phyloP scores from a whole-genome alignment of 2,329 filamentous ascomycete species.

The Diaporthe aspalathi region DNA sequence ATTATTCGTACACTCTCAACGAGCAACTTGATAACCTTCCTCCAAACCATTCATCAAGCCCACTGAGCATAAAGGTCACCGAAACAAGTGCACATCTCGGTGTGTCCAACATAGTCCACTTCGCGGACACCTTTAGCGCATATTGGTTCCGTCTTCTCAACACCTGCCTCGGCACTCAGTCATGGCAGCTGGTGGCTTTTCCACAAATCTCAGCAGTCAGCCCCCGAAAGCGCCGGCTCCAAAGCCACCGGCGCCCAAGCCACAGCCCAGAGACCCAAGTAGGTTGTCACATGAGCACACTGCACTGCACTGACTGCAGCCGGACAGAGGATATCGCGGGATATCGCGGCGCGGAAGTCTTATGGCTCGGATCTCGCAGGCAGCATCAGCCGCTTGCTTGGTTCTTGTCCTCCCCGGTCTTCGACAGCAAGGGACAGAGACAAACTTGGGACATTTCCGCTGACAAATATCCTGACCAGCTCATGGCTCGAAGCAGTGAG shows the following conservation, averaged over 20 bases:
- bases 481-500: conserved; percentile 22
- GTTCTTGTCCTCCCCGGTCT: neutral
- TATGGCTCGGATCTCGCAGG: conserved; percentile 6
- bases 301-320: conserved; percentile 14
- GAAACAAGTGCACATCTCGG: neutral
- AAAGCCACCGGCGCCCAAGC: conserved; percentile 20
- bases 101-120: neutral
- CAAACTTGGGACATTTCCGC: neutral
- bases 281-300: conserved; percentile 36
- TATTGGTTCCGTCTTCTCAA: neutral
- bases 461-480: conserved; percentile 32
- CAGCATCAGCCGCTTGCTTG: neutral
- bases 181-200: conserved; percentile 3
- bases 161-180: neutral
- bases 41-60: neutral
- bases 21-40: neutral
- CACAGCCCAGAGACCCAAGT: conserved; percentile 37
- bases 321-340: neutral
- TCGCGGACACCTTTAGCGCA: neutral
- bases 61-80: neutral
- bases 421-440: neutral
- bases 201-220: neutral
- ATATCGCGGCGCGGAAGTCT: neutral
- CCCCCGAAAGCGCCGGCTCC: neutral
- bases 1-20: neutral